Conservation (phyloP, 768 basidiomycete species). For the Tricholoma saponaceum region DNA sequence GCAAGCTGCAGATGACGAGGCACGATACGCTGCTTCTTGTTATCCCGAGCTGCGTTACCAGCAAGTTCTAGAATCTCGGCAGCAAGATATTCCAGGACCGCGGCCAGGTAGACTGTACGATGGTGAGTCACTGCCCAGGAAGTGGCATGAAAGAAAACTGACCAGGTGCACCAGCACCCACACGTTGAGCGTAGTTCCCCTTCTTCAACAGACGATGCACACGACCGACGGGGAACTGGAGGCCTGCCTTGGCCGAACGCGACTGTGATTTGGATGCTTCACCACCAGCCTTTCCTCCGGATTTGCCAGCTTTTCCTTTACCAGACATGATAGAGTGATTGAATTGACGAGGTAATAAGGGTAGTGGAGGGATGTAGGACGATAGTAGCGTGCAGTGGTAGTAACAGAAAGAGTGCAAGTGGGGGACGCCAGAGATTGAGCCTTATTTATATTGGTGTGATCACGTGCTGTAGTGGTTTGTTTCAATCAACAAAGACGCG, state of each 20-base stretch:
- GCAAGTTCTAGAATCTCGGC: constrained; percentile 93
- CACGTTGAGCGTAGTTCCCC: constrained; percentile 85
- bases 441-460: constrained; percentile 32
- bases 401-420: constrained; percentile 12
- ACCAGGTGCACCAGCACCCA: constrained; percentile 89
- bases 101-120: constrained; percentile 74
- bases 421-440: not conserved
- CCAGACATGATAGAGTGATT: constrained; percentile 37
- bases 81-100: constrained; percentile 88
- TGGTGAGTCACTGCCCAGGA: constrained; percentile 4
- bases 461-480: constrained; percentile 15
- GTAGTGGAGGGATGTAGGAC: constrained; percentile 4
- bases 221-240: constrained; percentile 90
- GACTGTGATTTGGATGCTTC: constrained; percentile 55
- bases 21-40: constrained; percentile 92
- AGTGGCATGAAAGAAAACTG: constrained; percentile 11
- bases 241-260: constrained; percentile 69
- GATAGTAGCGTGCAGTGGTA: constrained; percentile 5
- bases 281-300: constrained; percentile 47
- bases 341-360: constrained; percentile 14
- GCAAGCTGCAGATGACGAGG: constrained; percentile 91
- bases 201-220: constrained; percentile 85
- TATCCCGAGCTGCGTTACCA: constrained; percentile 79
- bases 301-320: constrained; percentile 44
- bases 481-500: constrained; percentile 34